Percentiles rank a stretch among this genome's conserved stretches.
These are phyloP conservation scores for Pterulicium gracile DNA, from an alignment of 1,284 basidiomycete genomes.

Conservation along the genomic window DNA sequence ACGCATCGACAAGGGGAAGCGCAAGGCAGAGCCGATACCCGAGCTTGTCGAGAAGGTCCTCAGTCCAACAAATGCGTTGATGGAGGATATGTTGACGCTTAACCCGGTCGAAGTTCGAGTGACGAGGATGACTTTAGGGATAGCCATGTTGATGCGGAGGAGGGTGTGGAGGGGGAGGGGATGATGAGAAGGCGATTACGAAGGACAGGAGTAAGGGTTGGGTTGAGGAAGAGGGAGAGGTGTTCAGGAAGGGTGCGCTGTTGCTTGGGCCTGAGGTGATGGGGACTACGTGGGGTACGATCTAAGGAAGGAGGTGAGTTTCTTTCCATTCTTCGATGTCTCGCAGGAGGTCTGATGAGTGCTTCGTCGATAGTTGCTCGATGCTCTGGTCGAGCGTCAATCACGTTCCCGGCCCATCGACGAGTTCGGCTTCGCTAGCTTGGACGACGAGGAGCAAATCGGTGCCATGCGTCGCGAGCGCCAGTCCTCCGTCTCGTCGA, in stretches of 20 bases:
- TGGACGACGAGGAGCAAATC: no score
- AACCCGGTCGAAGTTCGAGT: constrained; percentile 25
- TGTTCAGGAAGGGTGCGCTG: constrained; percentile 81
- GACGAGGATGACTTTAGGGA: no score
- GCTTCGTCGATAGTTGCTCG: no score
- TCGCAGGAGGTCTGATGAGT: no score
- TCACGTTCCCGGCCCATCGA: no score
- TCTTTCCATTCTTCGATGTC: no score
- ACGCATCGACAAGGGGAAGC: constrained; percentile 66
- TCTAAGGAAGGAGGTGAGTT: constrained; percentile 73
- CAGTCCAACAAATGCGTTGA: constrained; percentile 56
- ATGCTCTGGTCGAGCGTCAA: no score
- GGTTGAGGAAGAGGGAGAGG: constrained; percentile 85
- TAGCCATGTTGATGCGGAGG: no score
- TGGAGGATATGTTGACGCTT: background rate
- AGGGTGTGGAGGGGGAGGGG: constrained; percentile 48
- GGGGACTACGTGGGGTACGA: constrained; percentile 75
- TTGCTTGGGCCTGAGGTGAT: constrained; percentile 77
- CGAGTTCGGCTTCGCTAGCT: no score
- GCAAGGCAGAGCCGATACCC: constrained; percentile 53
- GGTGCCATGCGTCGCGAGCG: no score
- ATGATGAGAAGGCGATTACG: constrained; percentile 38
- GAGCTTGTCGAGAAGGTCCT: constrained; percentile 58
- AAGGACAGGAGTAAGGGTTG: constrained; percentile 34
- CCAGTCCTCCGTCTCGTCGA: no score